Base-by-base conservation (phyloP, 2,329 filamentous ascomycete species). In the Fonsecaea multimorphosa region DNA sequence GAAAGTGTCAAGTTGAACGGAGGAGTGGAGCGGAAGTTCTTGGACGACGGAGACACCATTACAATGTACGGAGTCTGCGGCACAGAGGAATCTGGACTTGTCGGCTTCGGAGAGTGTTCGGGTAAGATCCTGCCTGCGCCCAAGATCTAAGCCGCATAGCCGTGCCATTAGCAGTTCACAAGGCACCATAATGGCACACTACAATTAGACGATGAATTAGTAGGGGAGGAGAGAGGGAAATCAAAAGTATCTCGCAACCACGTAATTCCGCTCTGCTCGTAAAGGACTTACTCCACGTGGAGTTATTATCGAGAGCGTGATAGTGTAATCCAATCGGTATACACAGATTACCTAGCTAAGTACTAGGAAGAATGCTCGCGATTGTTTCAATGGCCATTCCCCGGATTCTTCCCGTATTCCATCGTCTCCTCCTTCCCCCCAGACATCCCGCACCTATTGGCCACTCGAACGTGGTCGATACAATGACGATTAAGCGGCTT, bases 51-150 rank as follows among this genome's bases (percentile, higher is more conserved):
- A 0, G 91, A 95, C 74, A 87, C 86, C 1, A 76, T 93, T 12
- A 83, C 84, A 1, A 82, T 94, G 44, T 83, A 84, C 0, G 91
- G 91, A 0, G 83, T 85, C 7, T 89, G 86, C 72, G 89, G 89
- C 3, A 74, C 75, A 0, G 83, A 87, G 62, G 86, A 89, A 32
- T 86, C 87, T 2, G 83, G 79, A n/a, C 80, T 89, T 59, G 88
- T 95, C 29, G 91, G 91, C 0, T 94, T 94, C 76, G 91, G 91
- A 1, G 86, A 92, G 69, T 91, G 90, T 70, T 80, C 81, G 22
- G 91, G 90, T 14, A 86, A 76, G 40, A 89, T 93, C 64, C 69
- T 84, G 64, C 82, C 83, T 22, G 80, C 83, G 6, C 71, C 71
- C 4, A 72, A 71, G 64, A 44, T 69, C 32, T 68, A 31, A 63